Base-by-base conservation (phyloP, 768 basidiomycete genomes). In the Plicaturopsis crispa region DNA sequence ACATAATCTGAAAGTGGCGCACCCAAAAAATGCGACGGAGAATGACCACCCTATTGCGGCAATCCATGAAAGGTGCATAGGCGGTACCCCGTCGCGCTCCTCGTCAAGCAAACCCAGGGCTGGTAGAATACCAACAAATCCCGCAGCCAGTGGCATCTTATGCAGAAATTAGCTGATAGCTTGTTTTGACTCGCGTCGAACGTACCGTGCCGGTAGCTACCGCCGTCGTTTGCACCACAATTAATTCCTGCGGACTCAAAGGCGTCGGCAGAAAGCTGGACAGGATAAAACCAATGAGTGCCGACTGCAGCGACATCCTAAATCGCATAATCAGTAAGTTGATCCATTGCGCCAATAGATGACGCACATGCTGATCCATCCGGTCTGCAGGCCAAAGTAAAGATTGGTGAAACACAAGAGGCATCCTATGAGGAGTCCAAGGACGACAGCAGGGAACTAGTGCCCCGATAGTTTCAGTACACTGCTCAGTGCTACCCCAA, bases 271-370 rank as follows among this genome's bases (percentile, higher is more conserved):
- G 66, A 46, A 86, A 63, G 38, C 78, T 70, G 40, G 91, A 91
- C 34, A 94, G 53, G 4, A 93, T 76, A 56, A 84, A 96, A 4
- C 92, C 94, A 23, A 98, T 82, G 24, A 98, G 70, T 8, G 93
- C 88, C 0, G 91, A 93, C 53, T 97, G 92, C 19, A 94, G 73
- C 6, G 91, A 91, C 91, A 93, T 94, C 89, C 88, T 89, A n/a
- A 36, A 28, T 22, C 7, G 10, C 24, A 19, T 24, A 16, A 17
- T 3, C n/a, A n/a, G n/a, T n/a, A n/a, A n/a, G n/a, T n/a, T n/a
- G n/a, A 31, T 14, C 5, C 12, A 13, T 19, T 8, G 16, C 18
- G 33, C 33, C 4, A 18, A 52, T 31, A 41, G 4, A n/a, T n/a
- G n/a, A 48, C 75, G 36, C 48, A 86, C 87, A 90, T 90, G 50